These are phyloP conservation scores for Lentinula sp. DNA, from an alignment of 768 basidiomycete species.

Conservation along the genomic window DNA sequence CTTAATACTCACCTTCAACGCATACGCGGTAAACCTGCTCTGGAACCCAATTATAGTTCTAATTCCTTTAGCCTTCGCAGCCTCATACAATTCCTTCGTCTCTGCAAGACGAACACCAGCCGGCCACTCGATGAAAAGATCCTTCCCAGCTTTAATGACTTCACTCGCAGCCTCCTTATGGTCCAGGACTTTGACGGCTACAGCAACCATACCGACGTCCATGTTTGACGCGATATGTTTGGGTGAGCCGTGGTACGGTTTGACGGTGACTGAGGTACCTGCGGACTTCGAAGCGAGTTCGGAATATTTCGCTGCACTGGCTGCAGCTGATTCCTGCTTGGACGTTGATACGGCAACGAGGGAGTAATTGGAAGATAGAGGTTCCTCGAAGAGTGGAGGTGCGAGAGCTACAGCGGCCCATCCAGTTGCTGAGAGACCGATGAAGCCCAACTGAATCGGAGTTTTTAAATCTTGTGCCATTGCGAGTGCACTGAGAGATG, in stretches of 20 bases:
- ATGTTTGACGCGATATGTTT: conserved; percentile 25
- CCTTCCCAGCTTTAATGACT: conserved; percentile 29
- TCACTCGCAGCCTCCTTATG: conserved; percentile 25
- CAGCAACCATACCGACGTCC: conserved; percentile 30
- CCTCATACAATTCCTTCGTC: conserved; percentile 26
- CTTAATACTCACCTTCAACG: conserved; percentile 21
- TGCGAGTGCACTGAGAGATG: not conserved
- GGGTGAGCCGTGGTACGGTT: conserved; percentile 25
- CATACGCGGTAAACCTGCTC: conserved; percentile 19
- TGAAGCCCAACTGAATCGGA: conserved; percentile 20
- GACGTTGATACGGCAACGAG: conserved; percentile 30
- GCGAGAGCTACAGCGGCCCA: conserved; percentile 23
- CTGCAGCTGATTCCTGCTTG: conserved; percentile 21
- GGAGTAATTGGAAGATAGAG: conserved; percentile 14
- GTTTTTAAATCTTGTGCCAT: not conserved
- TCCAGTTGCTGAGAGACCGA: conserved; percentile 27
- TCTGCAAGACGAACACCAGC: conserved; percentile 24
- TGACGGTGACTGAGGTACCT: conserved; percentile 19
- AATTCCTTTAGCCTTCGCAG: conserved; percentile 22
- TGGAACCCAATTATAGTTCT: conserved; percentile 29
- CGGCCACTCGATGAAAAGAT: conserved; percentile 36
- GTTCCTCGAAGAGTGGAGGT: conserved; percentile 18
- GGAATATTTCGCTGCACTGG: conserved; percentile 23
- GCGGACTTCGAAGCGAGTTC: not conserved
- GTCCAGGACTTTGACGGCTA: conserved; percentile 24